phyloP scores from a whole-genome alignment of 2,329 filamentous ascomycete species.

The Colletotrichum sp. region DNA sequence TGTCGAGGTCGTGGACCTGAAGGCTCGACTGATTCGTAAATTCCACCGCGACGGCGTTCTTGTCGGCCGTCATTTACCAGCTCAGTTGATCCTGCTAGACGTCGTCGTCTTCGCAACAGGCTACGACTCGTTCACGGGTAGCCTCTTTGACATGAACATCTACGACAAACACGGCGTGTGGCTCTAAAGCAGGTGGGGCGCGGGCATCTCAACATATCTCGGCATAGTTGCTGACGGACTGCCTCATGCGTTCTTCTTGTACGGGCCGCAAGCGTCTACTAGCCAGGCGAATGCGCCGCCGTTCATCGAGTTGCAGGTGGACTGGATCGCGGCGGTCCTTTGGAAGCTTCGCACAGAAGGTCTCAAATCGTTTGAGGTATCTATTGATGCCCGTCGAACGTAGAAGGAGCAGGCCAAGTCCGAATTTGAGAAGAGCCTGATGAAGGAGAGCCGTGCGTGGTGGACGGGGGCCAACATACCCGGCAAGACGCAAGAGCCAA shows the following conservation, averaged over 20 bases:
- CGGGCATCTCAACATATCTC: conserved; percentile 24
- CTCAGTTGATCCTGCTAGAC: conserved; percentile 2
- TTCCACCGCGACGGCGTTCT: not conserved
- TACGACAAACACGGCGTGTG: conserved; percentile 15
- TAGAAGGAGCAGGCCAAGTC: not conserved
- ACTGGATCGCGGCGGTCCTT: conserved; percentile 20
- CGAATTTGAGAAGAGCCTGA: not conserved
- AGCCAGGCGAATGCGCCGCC: conserved; percentile 23
- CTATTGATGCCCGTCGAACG: not conserved
- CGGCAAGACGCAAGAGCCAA: conserved; percentile 15
- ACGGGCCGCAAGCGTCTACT: conserved; percentile 27
- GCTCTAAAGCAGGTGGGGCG: conserved; percentile 20
- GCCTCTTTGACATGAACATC: conserved; percentile 26
- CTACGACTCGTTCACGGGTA: conserved; percentile 26
- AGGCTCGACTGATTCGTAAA: not conserved
- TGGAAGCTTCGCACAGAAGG: conserved; percentile 14
- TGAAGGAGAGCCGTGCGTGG: conserved; percentile 13
- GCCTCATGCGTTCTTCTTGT: conserved; percentile 26
- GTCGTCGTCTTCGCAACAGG: conserved; percentile 24
- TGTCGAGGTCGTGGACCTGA: conserved; percentile 11
- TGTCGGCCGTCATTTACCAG: too few species aligned
- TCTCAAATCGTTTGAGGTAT: not conserved
- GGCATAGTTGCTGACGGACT: conserved; percentile 25
- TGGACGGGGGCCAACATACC: conserved; percentile 20
- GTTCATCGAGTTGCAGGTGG: conserved; percentile 27